These are phyloP conservation scores for Dipodascus geniculatus DNA, from an alignment of 805 yeast genomes.

Conservation along the genomic window DNA sequence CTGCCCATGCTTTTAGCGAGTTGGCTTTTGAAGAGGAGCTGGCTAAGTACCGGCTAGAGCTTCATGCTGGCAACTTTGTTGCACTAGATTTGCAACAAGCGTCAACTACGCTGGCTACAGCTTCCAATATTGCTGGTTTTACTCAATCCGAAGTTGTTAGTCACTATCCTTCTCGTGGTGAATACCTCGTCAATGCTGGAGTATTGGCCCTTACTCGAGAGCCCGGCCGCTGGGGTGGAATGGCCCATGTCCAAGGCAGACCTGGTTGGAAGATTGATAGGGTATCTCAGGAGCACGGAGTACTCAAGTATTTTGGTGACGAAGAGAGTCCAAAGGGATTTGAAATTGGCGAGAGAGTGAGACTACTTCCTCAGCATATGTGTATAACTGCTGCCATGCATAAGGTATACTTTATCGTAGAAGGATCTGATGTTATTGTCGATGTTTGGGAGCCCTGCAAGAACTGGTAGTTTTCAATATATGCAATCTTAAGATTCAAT, in stretches of 20 bases:
- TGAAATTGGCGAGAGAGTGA: conserved; percentile 38
- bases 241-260: conserved; percentile 25
- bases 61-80: conserved; percentile 76
- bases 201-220: conserved; percentile 61
- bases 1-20: conserved; percentile 44
- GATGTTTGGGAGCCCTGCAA: conserved; percentile 59
- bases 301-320: conserved; percentile 27
- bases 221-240: conserved; percentile 48
- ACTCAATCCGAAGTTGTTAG: conserved; percentile 52
- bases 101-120: conserved; percentile 48
- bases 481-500: neutral
- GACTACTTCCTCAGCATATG: conserved; percentile 55
- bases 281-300: conserved; percentile 73
- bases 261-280: conserved; percentile 52
- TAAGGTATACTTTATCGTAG: conserved; percentile 45
- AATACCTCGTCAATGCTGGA: conserved; percentile 59
- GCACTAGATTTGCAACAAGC: conserved; percentile 67
- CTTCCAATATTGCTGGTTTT: conserved; percentile 35
- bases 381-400: conserved; percentile 59
- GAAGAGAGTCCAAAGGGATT: conserved; percentile 12
- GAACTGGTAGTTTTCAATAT: conserved; percentile 28
- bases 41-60: conserved; percentile 31
- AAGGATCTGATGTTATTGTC: conserved; percentile 35
- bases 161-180: conserved; percentile 49
- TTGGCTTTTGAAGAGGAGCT: conserved; percentile 8